Base-by-base conservation (phyloP, 257 asterid species). In the Lycium barbarum region DNA sequence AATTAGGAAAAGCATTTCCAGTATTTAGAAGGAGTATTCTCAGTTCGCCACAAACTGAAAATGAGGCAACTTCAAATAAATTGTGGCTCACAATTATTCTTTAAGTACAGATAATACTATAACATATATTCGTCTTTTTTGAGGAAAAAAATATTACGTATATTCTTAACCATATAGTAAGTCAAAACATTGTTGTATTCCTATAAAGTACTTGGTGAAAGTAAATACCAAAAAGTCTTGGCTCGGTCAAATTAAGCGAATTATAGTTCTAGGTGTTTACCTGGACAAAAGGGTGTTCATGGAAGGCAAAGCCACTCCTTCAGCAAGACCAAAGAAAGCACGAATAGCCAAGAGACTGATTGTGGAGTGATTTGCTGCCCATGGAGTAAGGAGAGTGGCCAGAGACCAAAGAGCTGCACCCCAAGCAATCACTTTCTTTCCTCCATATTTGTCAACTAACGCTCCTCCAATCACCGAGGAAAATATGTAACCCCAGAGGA, bases 401-500 rank as follows among this genome's bases (percentile, higher is more conserved):
- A 96, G 84, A 12, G 99, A 96, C 99, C 99, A 94, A 80, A 96
- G 88, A 61, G 96, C 95, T 47, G 94, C 98, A 80, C 99, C 99
- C 98, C 97, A 93, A 7, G 97, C 97, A 33, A 96, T 92, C 18
- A 95, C 98, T 70, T 71, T 88, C 85, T 93, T 93, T 38, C 99
- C 98, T 72, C 98, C 98, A 43, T 95, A 93, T 88, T 84, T 96
- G 79, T 96, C 99, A 22, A 96, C 98, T 84, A 96, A 91, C 35
- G 97, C 99, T 84, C 99, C 99, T 83, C 99, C 98, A 12, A 96
- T 87, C 51, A 93, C 88, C 14, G 98, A 95, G 82, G 99, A 96
- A 87, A 90, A 92, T 95, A 96, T 91, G 89, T 96, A 96, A 84
- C 99, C 99, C 98, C 99, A 96, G 79, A 96, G 94, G 88, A 96